These are phyloP conservation scores for Ganoderma boninense DNA, from an alignment of 1,284 basidiomycete species.

Conservation along the genomic window DNA sequence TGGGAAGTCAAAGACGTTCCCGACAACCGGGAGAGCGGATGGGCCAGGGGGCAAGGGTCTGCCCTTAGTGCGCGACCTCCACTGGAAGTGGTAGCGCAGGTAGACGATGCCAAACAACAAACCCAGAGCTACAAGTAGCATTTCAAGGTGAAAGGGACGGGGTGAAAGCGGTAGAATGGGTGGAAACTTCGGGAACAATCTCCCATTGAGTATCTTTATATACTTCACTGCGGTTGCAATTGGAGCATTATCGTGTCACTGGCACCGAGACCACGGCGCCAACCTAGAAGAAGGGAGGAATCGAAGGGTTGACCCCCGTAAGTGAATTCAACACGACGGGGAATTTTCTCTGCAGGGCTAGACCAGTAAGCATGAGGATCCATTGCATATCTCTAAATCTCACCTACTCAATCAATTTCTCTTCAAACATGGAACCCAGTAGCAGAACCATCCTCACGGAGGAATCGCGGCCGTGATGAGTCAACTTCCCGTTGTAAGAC, in stretches of 20 bases:
- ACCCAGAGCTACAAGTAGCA: not conserved
- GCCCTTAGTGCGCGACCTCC: not conserved
- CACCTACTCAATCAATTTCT: too few relatives aligned
- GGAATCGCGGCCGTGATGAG: not conserved
- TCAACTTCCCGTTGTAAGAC: not conserved
- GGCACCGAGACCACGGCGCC: not conserved
- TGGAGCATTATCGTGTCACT: not conserved
- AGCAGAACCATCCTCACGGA: not conserved
- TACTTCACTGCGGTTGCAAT: not conserved
- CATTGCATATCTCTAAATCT: not conserved
- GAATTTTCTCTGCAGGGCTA: not conserved
- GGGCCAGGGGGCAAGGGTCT: conserved; percentile 8
- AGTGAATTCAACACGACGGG: too few relatives aligned
- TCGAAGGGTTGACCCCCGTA: not conserved
- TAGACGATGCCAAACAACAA: not conserved
- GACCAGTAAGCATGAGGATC: not conserved
- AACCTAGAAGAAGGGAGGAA: not conserved
- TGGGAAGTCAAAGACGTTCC: conserved; percentile 5
- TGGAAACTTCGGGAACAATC: not conserved
- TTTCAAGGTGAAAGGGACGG: not conserved
- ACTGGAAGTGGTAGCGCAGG: not conserved
- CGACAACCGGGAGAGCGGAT: not conserved
- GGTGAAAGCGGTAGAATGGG: not conserved
- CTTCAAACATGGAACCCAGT: too few relatives aligned
- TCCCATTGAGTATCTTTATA: not conserved